A percentile compares a stretch with the other conserved stretches of the same genome.
Conservation (phyloP, 164 flowering plant species). For the Euptelea pleiosperma region DNA sequence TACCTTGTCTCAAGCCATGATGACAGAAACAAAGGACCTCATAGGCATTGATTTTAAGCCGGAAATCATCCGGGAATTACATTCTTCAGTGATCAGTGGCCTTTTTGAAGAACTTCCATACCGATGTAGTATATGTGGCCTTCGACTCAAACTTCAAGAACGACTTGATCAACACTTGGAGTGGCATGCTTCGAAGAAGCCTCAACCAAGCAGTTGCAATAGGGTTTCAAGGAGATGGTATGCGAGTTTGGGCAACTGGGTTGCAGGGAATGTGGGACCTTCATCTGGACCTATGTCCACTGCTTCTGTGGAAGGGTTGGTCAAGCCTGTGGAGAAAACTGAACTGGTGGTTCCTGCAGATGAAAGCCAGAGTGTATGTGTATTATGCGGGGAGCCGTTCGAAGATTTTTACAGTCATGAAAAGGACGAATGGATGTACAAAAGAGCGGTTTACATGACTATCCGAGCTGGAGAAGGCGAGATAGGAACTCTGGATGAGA, state of each 20-base stretch:
- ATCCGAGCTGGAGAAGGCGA: slow-evolving; percentile 19
- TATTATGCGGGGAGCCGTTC: slow-evolving; percentile 83
- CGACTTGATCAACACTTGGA: slow-evolving; percentile 62
- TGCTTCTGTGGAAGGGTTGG: slow-evolving; percentile 16
- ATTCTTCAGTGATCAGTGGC: slow-evolving; percentile 52
- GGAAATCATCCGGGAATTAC: slow-evolving; percentile 58
- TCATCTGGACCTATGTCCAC: slow-evolving; percentile 12
- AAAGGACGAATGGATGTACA: slow-evolving; percentile 81
- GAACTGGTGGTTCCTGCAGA: slow-evolving; percentile 77
- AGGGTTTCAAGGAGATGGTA: slow-evolving; percentile 64
- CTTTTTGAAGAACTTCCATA: slow-evolving; percentile 63
- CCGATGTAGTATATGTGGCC: slow-evolving; percentile 65
- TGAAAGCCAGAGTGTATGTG: slow-evolving; percentile 75
- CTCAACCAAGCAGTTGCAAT: slow-evolving; percentile 19
- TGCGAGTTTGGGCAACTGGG: slow-evolving; percentile 49
- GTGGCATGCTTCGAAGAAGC: slow-evolving; percentile 58
- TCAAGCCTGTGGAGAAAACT: slow-evolving; percentile 19
- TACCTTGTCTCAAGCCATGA: slow-evolving; percentile 20
- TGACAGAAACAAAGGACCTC: slow-evolving; percentile 32
- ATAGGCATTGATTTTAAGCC: slow-evolving; percentile 81
- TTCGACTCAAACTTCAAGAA: slow-evolving; percentile 57
- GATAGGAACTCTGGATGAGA: slow-evolving; percentile 22
- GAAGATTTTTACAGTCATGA: slow-evolving; percentile 70
- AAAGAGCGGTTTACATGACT: slow-evolving; percentile 57
- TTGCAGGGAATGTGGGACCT: slow-evolving; percentile 31